Percentiles rank a stretch among this genome's conserved stretches.
phyloP scores from a whole-genome alignment of 441 rosid species.

The Hura crepitans region DNA sequence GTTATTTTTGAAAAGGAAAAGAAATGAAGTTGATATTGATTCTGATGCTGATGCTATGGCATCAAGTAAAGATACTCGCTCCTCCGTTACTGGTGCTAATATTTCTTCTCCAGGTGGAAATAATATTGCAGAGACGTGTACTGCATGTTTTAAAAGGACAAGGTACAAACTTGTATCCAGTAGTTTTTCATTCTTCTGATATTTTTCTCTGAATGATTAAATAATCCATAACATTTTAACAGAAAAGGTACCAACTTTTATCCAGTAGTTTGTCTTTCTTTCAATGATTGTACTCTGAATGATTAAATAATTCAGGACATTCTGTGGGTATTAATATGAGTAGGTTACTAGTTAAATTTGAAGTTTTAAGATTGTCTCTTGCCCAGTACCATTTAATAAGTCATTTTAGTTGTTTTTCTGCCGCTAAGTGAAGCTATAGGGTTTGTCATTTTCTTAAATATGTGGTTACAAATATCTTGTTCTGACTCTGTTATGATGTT shows the following conservation, averaged over 20 bases:
- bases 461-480: not conserved
- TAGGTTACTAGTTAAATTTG: not conserved
- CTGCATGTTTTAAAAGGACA: slow-evolving; percentile 36
- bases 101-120: slow-evolving; percentile 21
- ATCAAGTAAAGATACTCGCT: slow-evolving; percentile 26
- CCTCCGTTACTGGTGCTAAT: slow-evolving; percentile 20
- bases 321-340: not conserved
- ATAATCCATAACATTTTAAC: slow-evolving; percentile 25
- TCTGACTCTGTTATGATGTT: not conserved
- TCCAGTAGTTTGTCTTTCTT: not conserved
- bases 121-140: slow-evolving; percentile 27
- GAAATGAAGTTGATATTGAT: slow-evolving; percentile 27
- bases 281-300: not conserved
- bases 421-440: not conserved
- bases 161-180: slow-evolving; percentile 35
- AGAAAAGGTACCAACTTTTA: slow-evolving; percentile 43
- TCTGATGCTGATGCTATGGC: slow-evolving; percentile 30
- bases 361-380: not conserved
- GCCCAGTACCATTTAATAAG: not conserved
- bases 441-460: not conserved
- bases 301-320: not conserved
- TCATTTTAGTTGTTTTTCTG: slow-evolving; percentile 10
- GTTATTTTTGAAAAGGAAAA: slow-evolving; percentile 37
- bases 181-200: not conserved
- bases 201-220: not conserved